Evolutionary conservation across 2,329 filamentous ascomycete genomes (phyloP).

Genomic region (Fusarium sp.): DNA sequence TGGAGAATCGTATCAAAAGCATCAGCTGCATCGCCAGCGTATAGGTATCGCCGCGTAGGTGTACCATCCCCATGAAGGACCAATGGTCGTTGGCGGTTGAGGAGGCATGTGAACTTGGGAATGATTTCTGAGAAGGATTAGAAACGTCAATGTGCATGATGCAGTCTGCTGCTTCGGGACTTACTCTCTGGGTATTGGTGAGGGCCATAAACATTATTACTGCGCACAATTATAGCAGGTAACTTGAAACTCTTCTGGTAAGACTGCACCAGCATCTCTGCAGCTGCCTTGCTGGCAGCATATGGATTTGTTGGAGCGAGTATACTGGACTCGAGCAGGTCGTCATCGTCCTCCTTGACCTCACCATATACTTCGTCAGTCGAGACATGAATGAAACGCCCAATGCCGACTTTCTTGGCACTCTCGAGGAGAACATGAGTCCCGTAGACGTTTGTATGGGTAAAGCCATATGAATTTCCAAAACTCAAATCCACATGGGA

Average conservation of each 20-base stretch:
- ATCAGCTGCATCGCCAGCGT: slow-evolving; percentile 83
- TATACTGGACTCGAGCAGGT: slow-evolving; percentile 80
- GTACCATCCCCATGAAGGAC: slow-evolving; percentile 84
- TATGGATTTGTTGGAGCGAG: slow-evolving; percentile 87
- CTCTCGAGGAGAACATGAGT: slow-evolving; percentile 88
- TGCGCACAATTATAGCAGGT: slow-evolving; percentile 83
- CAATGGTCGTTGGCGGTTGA: slow-evolving; percentile 76
- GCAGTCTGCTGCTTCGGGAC: slow-evolving; percentile 49
- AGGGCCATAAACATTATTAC: slow-evolving; percentile 89
- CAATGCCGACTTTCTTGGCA: slow-evolving; percentile 79
- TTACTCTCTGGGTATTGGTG: slow-evolving; percentile 88
- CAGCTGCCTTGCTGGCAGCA: slow-evolving; percentile 84
- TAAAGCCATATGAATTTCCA: slow-evolving; percentile 86
- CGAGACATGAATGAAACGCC: slow-evolving; percentile 84
- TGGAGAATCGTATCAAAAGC: slow-evolving; percentile 89
- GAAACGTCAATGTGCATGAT: neutral
- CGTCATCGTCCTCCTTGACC: slow-evolving; percentile 79
- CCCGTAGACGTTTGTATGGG: slow-evolving; percentile 85
- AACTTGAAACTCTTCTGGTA: slow-evolving; percentile 88
- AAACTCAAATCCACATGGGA: slow-evolving; percentile 88
- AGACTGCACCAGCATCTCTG: slow-evolving; percentile 90
- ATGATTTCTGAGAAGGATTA: slow-evolving; percentile 77
- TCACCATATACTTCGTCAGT: slow-evolving; percentile 92
- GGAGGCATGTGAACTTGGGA: slow-evolving; percentile 82
- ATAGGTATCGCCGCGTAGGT: slow-evolving; percentile 82